Evolutionary conservation across 306 rosid genomes (phyloP), one percentile per base, ranked within the genome.

Genomic region (Sophora flavescens): DNA sequence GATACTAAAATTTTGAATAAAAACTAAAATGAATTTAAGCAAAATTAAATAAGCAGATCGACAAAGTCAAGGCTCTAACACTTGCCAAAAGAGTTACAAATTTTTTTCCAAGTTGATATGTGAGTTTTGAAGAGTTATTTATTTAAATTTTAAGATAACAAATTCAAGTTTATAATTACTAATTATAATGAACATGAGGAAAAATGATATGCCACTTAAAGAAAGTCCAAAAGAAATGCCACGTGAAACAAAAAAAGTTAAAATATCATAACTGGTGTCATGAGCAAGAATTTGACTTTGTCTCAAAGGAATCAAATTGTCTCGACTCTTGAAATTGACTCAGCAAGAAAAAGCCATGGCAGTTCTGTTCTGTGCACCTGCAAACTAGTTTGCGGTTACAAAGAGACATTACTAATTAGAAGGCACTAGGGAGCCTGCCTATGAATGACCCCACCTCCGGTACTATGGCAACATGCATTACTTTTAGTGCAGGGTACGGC

Each of bases 401-500:
- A 60, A 17, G 35, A 45, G 42, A 30, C 14, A 28, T 26, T 26
- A 33, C 78, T 74, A 50, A 51, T 47, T 63, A 64, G 57, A 76
- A 52, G 7, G 62, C 70, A 68, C 56, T 47, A 5, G n/a, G 72
- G 39, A 66, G 18, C 15, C 52, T 17, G 18, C 13, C 4, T 22
- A 8, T 36, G 54, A 58, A 51, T 12, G 57, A 39, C 82, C 72
- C 77, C 65, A 78, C 82, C 82, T 15, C 28, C 6, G 53, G 30
- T 18, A 59, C 53, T 58, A 42, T 77, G 5, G 63, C 63, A 59
- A 48, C 56, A 68, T 77, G 71, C 82, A 78, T 78, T 48, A 78
- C 82, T 78, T 70, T 61, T 61, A 60, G 77, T 70, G 72, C 72
- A 78, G 81, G 13, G 81, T 77, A 68, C 81, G 76, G 53, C 39